Base-by-base conservation (phyloP, 768 basidiomycete species). In the Lactarius vividus region DNA sequence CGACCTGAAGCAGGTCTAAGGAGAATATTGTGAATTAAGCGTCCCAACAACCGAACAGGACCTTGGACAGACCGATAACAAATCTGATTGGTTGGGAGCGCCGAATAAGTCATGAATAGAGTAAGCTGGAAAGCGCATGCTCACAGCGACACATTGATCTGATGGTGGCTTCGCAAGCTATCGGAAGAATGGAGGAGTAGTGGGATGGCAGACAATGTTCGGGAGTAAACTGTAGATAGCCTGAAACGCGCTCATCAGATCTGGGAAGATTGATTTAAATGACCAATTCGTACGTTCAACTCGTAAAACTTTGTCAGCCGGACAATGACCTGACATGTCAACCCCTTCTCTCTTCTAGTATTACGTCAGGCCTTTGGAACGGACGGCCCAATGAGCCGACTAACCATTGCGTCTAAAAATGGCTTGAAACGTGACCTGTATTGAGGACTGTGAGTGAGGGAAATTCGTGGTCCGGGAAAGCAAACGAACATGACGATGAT, bases 291-390 rank as follows among this genome's bases (percentile, higher is more conserved):
- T 68, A 92, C 92, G 70, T 93, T 93, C 44, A 92, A 76, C 72
- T 93, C 89, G 35, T 88, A 86, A 72, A 90, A 94, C 66, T 88
- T 92, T 31, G 85, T 86, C 59, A 94, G 75, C 26, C 89, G 84
- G 29, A 90, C 80, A 57, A 92, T 79, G 5, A 87, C 89, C 89
- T 23, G 71, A 78, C 11, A 71, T 80, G 60, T 91, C 89, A 13
- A 89, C 86, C 8, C 83, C 83, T 72, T 88, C 82, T 18, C 71
- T 69, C 72, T 81, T 82, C 88, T 91, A 70, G 35, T 37, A 46
- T 9, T 33, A 20, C 10, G 18, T 44, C 23, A 18, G 23, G 26
- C 62, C 59, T 63, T 23, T 23, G 28, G 53, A 49, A 10, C 13
- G 44, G 57, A 16, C 58, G 13, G 35, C 56, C 46, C 37, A 54